Percentiles rank a stretch among this genome's conserved stretches.
These are phyloP conservation scores for Kuraishia cidri DNA, from an alignment of 805 yeast genomes.

Conservation along the genomic window DNA sequence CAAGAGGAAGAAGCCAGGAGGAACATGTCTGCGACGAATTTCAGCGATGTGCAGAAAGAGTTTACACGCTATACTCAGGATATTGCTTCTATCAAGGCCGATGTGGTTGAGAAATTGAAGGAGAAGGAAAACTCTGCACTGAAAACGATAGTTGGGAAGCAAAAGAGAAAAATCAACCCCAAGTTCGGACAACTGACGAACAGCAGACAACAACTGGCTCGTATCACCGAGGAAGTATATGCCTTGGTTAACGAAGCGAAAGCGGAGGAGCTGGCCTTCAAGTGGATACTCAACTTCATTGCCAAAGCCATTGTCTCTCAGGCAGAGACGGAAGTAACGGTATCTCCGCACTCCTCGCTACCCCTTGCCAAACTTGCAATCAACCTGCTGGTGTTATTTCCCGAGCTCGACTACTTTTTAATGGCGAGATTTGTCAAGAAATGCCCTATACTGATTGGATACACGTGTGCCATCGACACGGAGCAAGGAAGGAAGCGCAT, in stretches of 20 bases:
- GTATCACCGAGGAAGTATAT: constrained; percentile 41
- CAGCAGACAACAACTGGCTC: constrained; percentile 47
- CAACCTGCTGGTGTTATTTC: constrained; percentile 35
- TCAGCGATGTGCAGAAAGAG: constrained; percentile 25
- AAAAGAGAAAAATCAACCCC: constrained; percentile 74
- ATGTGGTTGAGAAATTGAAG: constrained; percentile 47
- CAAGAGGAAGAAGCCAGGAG: constrained; percentile 9
- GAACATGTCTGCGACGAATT: constrained; percentile 20
- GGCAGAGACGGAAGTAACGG: constrained; percentile 87
- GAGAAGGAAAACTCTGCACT: constrained; percentile 24
- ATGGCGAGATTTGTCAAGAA: constrained; percentile 83
- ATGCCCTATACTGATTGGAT: constrained; percentile 86
- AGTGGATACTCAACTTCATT: constrained; percentile 73
- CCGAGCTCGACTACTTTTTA: constrained; percentile 45
- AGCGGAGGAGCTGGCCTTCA: constrained; percentile 39
- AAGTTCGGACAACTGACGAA: constrained; percentile 88
- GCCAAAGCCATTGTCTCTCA: constrained; percentile 85
- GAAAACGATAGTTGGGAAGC: constrained; percentile 44
- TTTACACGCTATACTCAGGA: constrained; percentile 40
- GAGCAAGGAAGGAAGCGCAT: constrained; percentile 73
- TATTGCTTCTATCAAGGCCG: constrained; percentile 48
- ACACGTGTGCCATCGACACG: constrained; percentile 62
- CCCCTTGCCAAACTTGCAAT: constrained; percentile 69
- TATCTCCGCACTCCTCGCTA: constrained; percentile 64
- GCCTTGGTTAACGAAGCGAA: constrained; percentile 39